Base-by-base conservation (phyloP, 2,329 filamentous ascomycete genomes). In the Arthroderma sp. region DNA sequence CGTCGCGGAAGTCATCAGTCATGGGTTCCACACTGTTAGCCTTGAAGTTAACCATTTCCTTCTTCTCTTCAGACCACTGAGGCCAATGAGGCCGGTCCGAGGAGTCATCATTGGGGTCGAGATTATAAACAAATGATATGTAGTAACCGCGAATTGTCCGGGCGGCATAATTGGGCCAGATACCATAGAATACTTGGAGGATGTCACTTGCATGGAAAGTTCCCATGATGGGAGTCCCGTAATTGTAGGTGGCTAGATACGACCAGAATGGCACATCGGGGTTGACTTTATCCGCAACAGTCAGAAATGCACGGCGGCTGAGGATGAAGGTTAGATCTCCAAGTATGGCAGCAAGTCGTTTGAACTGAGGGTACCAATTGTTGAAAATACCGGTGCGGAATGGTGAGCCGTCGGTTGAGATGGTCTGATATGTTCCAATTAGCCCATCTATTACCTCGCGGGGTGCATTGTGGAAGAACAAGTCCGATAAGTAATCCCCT, bases 291-390 rank as follows among this genome's bases (percentile, higher is more conserved):
- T 59, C 55, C 1, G 75, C 60, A 0, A 55, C 47, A 8, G 69
- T 56, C 22, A 91, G 72, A 59, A 84, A 80, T 4, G 71, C 48
- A 10, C 85, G 77, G 1, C 84, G 77, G 0, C 77, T 75, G 0
- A 91, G 69, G 0, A 80, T 88, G 62, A 91, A 89, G 1, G 75
- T 75, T 0, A 86, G 55, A 56, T 91, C 85, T 9, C 85, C 85
- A 0, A 88, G 66, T 29, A 89, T 75, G 32, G 84, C 83, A 1
- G 82, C 78, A 0, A 86, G 66, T 9, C 82, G 80, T 62, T 88
- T 89, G 70, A 78, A 88, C 51, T 84, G 75, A 0, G 84, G 82
- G 57, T 84, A 87, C 55, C 78, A 69, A 55, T 81, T 78, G 64
- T 89, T 84, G n/a, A 81, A 50, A 6, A 73, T 49, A 1, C 74